phyloP scores from a whole-genome alignment of 1,284 basidiomycete species.

The Tranzscheliella williamsii region DNA sequence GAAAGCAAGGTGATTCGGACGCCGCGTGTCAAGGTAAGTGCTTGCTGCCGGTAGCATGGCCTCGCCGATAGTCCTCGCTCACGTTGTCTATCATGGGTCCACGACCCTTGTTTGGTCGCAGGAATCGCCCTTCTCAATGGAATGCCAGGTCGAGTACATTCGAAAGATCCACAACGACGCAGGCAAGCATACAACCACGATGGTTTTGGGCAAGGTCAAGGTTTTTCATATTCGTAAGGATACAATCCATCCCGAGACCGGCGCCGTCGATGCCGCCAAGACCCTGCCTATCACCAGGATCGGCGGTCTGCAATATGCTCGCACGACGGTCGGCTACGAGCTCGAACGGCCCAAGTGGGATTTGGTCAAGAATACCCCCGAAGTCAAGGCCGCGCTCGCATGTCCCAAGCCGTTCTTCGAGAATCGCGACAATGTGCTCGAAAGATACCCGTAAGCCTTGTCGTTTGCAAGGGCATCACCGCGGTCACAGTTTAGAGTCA shows the following conservation, averaged over 20 bases:
- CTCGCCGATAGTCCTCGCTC: neutral
- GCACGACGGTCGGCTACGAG: conserved; percentile 33
- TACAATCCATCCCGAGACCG: conserved; percentile 32
- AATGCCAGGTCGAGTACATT: conserved; percentile 41
- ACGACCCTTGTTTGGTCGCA: neutral
- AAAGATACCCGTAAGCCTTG: conserved; percentile 19
- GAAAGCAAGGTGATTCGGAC: conserved; percentile 38
- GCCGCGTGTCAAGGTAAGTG: conserved; percentile 34
- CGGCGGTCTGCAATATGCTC: conserved; percentile 42
- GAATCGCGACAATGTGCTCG: conserved; percentile 21
- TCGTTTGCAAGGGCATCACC: too few species aligned
- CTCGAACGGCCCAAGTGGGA: conserved; percentile 41
- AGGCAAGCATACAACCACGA: conserved; percentile 43
- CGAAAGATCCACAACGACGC: conserved; percentile 37
- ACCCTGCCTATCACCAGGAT: conserved; percentile 41
- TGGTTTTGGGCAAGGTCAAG: conserved; percentile 40
- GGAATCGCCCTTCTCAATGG: conserved; percentile 50
- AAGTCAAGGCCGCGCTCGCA: conserved; percentile 29
- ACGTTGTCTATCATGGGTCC: neutral
- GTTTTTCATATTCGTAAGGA: conserved; percentile 49
- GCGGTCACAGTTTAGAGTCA: too few species aligned
- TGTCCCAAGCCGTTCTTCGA: conserved; percentile 26
- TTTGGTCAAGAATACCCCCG: conserved; percentile 20
- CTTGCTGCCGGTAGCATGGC: neutral
- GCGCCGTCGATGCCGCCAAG: conserved; percentile 36